A percentile compares a stretch with the other conserved stretches of the same genome.
Conservation (phyloP, 2,329 filamentous ascomycete genomes). For the Venturia carpophila region DNA sequence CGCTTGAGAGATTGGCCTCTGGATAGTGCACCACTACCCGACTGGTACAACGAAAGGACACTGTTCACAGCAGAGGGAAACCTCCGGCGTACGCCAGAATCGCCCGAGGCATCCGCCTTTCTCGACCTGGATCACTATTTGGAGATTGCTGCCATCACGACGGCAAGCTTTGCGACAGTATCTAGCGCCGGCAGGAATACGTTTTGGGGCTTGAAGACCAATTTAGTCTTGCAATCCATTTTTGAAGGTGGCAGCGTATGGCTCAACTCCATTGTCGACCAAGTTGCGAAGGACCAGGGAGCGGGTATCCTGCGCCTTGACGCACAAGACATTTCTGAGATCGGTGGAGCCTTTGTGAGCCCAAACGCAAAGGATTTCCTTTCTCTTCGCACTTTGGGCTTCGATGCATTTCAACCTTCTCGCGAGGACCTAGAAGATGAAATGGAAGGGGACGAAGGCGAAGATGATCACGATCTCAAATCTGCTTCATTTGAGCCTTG, state of each 20-base stretch:
- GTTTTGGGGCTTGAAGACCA: slow-evolving; percentile 6
- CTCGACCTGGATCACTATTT: background rate
- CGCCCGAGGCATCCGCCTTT: background rate
- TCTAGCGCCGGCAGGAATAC: background rate
- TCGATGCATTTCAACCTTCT: slow-evolving; percentile 44
- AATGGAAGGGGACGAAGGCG: slow-evolving; percentile 38
- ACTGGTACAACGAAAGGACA: slow-evolving; percentile 1
- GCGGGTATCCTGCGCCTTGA: slow-evolving; percentile 63
- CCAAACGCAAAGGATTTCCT: slow-evolving; percentile 48
- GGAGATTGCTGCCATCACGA: slow-evolving; percentile 8
- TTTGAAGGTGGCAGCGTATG: slow-evolving; percentile 46
- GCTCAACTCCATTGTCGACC: slow-evolving; percentile 54
- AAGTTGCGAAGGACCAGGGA: slow-evolving; percentile 51
- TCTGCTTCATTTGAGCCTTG: too few relatives aligned
- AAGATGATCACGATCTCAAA: slow-evolving; percentile 27
- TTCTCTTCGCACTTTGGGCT: slow-evolving; percentile 42
- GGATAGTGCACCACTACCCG: background rate
- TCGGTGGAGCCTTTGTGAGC: slow-evolving; percentile 63
- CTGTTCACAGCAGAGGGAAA: slow-evolving; percentile 6
- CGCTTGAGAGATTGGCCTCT: background rate
- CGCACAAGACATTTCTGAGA: slow-evolving; percentile 60
- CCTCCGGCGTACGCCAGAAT: background rate
- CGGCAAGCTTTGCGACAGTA: slow-evolving; percentile 4
- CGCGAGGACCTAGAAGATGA: slow-evolving; percentile 39
- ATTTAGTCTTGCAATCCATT: slow-evolving; percentile 48